Evolutionary conservation across 2,329 filamentous ascomycete species (phyloP), one percentile per base, ranked within the genome.

Genomic region (Boeremia exigua): DNA sequence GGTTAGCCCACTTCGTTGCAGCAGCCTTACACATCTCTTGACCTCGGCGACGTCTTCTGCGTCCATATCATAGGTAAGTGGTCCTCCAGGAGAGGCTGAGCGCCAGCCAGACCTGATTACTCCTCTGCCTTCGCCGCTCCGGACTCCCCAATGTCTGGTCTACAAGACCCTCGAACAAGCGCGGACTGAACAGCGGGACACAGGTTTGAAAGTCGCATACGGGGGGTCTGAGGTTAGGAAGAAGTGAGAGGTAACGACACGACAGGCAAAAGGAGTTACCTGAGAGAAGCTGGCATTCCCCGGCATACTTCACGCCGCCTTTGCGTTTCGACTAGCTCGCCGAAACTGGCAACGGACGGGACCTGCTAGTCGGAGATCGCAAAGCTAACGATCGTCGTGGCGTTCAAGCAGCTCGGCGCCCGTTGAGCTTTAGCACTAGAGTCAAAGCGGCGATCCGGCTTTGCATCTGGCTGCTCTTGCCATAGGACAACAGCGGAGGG

Each of bases 401-500:
- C 59, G 61, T 62, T 58, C 54, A 64, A 55, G 59, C 58, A 66
- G 63, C 63, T 63, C 67, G 49, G 65, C 66, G 61, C 63, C 67
- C 65, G 66, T 69, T 72, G 65, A 58, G 58, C 62, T 61, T 62
- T 55, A 58, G 60, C 48, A 64, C 62, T 68, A 66, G 62, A 62
- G 43, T 51, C 55, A 48, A 61, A 55, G 59, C 49, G 58, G 59
- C 67, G 61, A 61, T 53, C 57, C 58, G 56, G 53, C 58, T 47
- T 56, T 46, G 56, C 56, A 54, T 59, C 30, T 58, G 47, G 51
- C 55, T 54, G 58, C 49, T 57, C 56, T 56, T 50, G 59, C 66
- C 60, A 67, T 58, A 69, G 58, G 58, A 67, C 60, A 58, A 62
- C 56, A 62, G 67, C 65, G 68, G 65, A 68, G 66, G 60, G 65